phyloP scores from a whole-genome alignment of 768 basidiomycete species.

The Trichaptum fuscoviolaceum region DNA sequence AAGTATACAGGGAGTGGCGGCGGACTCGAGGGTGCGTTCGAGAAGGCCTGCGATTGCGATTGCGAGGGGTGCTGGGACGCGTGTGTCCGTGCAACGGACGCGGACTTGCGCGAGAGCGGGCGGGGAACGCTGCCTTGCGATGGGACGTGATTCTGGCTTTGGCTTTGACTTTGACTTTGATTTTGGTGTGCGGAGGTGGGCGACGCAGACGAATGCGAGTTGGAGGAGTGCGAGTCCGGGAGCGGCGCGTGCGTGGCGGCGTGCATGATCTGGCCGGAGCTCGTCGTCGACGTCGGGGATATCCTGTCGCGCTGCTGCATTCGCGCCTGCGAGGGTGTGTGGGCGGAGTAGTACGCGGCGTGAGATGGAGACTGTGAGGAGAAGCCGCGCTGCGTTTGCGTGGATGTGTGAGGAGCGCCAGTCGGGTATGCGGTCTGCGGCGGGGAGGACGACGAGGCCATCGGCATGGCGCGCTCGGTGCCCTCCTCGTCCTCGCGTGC shows the following conservation, averaged over 20 bases:
- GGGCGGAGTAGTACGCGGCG: too few species aligned
- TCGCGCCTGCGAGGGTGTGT: too few species aligned
- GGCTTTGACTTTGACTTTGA: too few species aligned
- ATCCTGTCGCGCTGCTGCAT: too few species aligned
- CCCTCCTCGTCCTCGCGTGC: neutral
- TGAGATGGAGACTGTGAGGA: neutral
- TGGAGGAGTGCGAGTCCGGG: neutral
- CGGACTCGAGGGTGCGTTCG: too few species aligned
- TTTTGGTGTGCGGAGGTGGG: neutral
- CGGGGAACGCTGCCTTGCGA: neutral
- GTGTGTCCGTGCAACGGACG: neutral
- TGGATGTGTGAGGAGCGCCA: neutral
- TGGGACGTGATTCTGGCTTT: neutral
- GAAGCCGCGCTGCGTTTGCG: neutral
- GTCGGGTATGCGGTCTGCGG: neutral
- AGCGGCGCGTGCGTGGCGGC: neutral
- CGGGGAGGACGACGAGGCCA: neutral
- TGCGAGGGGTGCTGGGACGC: neutral
- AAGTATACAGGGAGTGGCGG: neutral
- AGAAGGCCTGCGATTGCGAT: too few species aligned
- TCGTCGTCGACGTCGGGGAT: too few species aligned
- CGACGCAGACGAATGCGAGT: neutral
- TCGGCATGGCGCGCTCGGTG: neutral
- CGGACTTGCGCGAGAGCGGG: neutral
- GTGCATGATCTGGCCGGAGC: neutral